These are phyloP conservation scores for Tephrocybe sp. DNA, from an alignment of 768 basidiomycete species.

Conservation along the genomic window DNA sequence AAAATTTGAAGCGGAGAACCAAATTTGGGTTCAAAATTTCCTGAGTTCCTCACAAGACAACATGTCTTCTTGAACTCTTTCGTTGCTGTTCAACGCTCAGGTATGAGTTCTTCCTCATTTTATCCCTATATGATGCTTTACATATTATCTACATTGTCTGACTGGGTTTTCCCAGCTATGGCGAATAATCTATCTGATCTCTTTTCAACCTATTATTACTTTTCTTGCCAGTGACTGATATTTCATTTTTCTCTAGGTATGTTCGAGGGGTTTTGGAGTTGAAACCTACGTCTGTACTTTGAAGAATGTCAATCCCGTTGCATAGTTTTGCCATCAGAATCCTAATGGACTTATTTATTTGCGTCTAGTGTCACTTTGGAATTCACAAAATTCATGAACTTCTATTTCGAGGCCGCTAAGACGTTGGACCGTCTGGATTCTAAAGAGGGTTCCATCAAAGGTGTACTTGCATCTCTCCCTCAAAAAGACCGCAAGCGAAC, in stretches of 20 bases:
- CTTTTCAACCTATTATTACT: constrained; percentile 13
- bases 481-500: constrained; percentile 75
- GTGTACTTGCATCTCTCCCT: constrained; percentile 69
- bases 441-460: constrained; percentile 91
- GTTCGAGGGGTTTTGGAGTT: constrained; percentile 1
- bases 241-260: not conserved
- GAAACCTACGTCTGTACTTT: constrained; percentile 7
- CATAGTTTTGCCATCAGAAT: constrained; percentile 12
- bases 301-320: constrained; percentile 18
- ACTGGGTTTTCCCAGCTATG: constrained; percentile 51
- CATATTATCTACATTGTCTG: constrained; percentile 92
- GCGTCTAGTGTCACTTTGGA: constrained; percentile 25
- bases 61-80: not conserved
- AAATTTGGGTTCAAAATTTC: constrained; percentile 6
- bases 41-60: too few relatives aligned
- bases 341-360: constrained; percentile 20
- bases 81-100: not conserved
- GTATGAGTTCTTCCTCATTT: constrained; percentile 4
- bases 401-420: constrained; percentile 89
- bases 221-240: constrained; percentile 1
- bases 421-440: constrained; percentile 82
- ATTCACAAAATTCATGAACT: constrained; percentile 66
- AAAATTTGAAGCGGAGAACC: constrained; percentile 34
- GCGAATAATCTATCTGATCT: constrained; percentile 41
- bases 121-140: constrained; percentile 49